These are phyloP conservation scores for Biscogniauxia sp. DNA, from an alignment of 2,329 filamentous ascomycete genomes.

Conservation along the genomic window DNA sequence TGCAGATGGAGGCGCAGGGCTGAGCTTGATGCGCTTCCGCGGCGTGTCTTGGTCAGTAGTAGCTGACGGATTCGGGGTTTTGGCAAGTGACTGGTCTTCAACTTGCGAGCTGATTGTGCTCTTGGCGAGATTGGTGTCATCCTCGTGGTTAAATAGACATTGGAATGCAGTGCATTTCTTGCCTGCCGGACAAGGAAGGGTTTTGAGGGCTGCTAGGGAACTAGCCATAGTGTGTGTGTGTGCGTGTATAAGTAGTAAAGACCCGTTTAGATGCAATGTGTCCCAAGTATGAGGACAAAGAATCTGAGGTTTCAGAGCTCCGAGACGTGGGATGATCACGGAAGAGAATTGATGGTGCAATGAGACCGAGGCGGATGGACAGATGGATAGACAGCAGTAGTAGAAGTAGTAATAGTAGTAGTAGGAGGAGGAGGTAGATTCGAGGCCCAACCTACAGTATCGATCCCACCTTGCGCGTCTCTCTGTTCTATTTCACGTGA, in stretches of 20 bases:
- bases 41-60: conserved; percentile 18
- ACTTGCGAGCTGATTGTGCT: conserved; percentile 8
- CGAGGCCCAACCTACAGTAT: no score
- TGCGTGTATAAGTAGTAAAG: background rate
- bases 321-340: background rate
- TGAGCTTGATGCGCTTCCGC: conserved; percentile 28
- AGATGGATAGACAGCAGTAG: no score
- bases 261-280: background rate
- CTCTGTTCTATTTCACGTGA: no score
- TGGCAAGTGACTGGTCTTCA: background rate
- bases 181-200: conserved; percentile 50
- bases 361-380: no score
- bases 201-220: conserved; percentile 40
- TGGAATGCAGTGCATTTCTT: conserved; percentile 47
- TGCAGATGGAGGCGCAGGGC: conserved; percentile 10
- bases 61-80: conserved; percentile 4
- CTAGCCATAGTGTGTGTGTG: conserved; percentile 21
- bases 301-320: background rate
- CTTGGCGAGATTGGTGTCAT: conserved; percentile 23
- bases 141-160: conserved; percentile 49
- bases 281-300: background rate
- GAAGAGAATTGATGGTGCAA: background rate
- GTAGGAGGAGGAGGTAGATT: no score
- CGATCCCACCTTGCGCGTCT: no score
- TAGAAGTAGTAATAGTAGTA: no score